Percentiles rank a stretch among this genome's conserved stretches.
Evolutionary conservation across 257 asterid species (phyloP).

Genomic region (Solanum verrucosum): DNA sequence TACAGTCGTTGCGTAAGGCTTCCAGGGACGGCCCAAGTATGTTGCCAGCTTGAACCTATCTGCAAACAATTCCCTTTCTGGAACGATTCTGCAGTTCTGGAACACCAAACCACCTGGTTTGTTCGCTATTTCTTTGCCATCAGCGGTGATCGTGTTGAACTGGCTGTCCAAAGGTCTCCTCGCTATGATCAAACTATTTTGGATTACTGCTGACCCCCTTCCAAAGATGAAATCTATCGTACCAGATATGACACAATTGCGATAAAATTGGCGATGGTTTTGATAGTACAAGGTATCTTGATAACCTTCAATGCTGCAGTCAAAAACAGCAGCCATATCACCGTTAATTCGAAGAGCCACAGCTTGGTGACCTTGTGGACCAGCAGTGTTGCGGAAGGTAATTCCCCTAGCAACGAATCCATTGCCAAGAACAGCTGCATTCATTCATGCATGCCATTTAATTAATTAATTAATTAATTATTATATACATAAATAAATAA

Average conservation of each 20-base stretch:
- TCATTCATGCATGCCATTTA: neutral
- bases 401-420: slow-evolving; percentile 53
- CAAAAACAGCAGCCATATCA: slow-evolving; percentile 47
- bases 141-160: slow-evolving; percentile 57
- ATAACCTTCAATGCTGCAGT: slow-evolving; percentile 63
- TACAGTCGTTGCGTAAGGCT: slow-evolving; percentile 27
- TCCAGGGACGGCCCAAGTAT: slow-evolving; percentile 75
- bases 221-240: slow-evolving; percentile 81
- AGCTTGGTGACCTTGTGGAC: slow-evolving; percentile 63
- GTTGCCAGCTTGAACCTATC: slow-evolving; percentile 25
- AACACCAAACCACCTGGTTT: slow-evolving; percentile 49
- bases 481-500: too few species aligned
- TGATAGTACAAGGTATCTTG: slow-evolving; percentile 79
- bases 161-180: slow-evolving; percentile 35
- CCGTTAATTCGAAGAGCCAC: slow-evolving; percentile 55
- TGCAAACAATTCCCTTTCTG: slow-evolving; percentile 28
- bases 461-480: too few species aligned
- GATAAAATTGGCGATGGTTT: slow-evolving; percentile 44
- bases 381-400: slow-evolving; percentile 67
- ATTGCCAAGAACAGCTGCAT: slow-evolving; percentile 26
- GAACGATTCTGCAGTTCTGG: slow-evolving; percentile 53
- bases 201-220: slow-evolving; percentile 50
- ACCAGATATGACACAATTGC: slow-evolving; percentile 63
- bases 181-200: slow-evolving; percentile 49
- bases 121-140: slow-evolving; percentile 32